Evolutionary conservation across 23 red algal genomes (phyloP).

Genomic region (Agarophyton chilense): DNA sequence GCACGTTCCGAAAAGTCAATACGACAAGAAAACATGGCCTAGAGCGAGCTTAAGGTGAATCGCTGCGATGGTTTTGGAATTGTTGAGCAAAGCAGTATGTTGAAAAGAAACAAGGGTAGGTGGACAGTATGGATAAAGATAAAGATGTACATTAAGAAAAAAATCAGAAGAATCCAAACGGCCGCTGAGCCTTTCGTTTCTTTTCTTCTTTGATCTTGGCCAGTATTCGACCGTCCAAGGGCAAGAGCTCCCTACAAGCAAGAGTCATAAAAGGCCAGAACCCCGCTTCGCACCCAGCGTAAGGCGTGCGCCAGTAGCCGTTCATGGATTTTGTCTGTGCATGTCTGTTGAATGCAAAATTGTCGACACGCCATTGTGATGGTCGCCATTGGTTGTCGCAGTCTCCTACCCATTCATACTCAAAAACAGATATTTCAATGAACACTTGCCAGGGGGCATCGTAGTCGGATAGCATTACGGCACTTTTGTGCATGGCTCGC

Average conservation of each 20-base stretch:
- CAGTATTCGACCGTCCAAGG: slow-evolving; percentile 33
- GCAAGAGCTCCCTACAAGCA: slow-evolving; percentile 7
- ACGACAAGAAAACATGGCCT: slow-evolving; percentile 78
- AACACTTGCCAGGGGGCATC: slow-evolving; percentile 56
- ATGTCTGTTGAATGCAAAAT: slow-evolving; percentile 13
- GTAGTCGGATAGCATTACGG: slow-evolving; percentile 25
- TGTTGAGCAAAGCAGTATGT: background rate
- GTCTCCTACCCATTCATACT: slow-evolving; percentile 73
- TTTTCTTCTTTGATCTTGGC: slow-evolving; percentile 15
- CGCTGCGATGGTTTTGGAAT: background rate
- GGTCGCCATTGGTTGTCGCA: slow-evolving; percentile 41
- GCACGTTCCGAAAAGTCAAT: slow-evolving; percentile 63
- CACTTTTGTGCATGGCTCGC: slow-evolving; percentile 56
- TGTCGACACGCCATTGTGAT: slow-evolving; percentile 8
- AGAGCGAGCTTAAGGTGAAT: background rate
- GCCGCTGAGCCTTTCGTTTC: slow-evolving; percentile 24
- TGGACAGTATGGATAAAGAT: too few species aligned
- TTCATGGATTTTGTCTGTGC: slow-evolving; percentile 25
- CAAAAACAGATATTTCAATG: slow-evolving; percentile 72
- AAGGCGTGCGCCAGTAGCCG: slow-evolving; percentile 49
- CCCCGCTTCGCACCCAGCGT: slow-evolving; percentile 67
- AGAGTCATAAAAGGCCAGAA: slow-evolving; percentile 81
- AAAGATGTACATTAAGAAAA: background rate
- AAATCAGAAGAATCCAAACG: slow-evolving; percentile 66
- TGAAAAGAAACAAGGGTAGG: background rate